Evolutionary conservation across 192 early-diverging fungal species (phyloP), one percentile per base, ranked within the genome.

Genomic region (Nowakowskiella sp.): DNA sequence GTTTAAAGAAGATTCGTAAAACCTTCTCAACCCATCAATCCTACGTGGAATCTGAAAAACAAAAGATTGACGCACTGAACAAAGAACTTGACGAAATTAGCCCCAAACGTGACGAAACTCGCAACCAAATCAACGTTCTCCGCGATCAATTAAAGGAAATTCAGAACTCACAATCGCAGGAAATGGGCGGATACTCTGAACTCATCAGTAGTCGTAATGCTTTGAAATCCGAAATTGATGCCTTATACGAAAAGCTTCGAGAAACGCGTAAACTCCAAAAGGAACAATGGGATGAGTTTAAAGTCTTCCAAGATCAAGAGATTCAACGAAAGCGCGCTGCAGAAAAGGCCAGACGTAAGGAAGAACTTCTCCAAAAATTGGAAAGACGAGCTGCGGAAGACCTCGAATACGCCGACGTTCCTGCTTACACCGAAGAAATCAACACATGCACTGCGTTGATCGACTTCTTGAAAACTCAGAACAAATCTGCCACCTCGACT

Each of bases 341-440:
- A 58, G 78, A 83, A 60, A 80, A 82, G 60, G 73, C 78, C 53
- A 72, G 69, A 32, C 76, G 82, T 58, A 72, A 81, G 52, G 78
- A 78, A 49, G 76, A 84, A 55, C 72, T 80, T 53, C 71, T 77
- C 47, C 80, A 82, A 49, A 78, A 82, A 61, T 78, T 85, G n/a
- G 56, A 79, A 49, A 80, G 70, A 32, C 61, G 78, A 42, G 86
- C 86, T 8, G 74, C 85, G 61, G 67, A 80, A 52, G 87, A 90
- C 64, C 82, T 80, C 42, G 93, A 94, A 57, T 70, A 83, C 43
- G 93, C 93, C 31, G 83, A 90, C 49, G 68, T 88, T 25, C 89
- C 90, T 27, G 91, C 93, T 4, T 97, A 81, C 72, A 70, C 80
- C 44, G 74, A 76, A 60, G 93, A 97, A 65, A 93, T 97, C 58